phyloP scores from a whole-genome alignment of 2,329 filamentous ascomycete genomes.

The Iodosphaeria phyllophila region DNA sequence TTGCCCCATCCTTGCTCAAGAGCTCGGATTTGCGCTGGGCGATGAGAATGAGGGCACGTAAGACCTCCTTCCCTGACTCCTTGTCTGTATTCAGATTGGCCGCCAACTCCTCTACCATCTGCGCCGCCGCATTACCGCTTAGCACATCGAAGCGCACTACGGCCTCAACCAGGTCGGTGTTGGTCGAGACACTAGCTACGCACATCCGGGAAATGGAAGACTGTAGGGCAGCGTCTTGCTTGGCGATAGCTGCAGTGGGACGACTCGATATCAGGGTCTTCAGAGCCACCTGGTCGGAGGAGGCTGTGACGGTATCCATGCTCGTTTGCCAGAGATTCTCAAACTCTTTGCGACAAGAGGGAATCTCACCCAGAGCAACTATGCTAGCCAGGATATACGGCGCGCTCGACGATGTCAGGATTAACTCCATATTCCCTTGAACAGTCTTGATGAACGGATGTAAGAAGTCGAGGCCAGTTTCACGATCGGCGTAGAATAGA shows the following conservation, averaged over 20 bases:
- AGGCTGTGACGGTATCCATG: slow-evolving; percentile 21
- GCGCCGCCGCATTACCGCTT: slow-evolving; percentile 13
- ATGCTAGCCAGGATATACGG: slow-evolving; percentile 47
- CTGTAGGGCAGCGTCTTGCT: slow-evolving; percentile 23
- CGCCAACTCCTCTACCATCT: slow-evolving; percentile 16
- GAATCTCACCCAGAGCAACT: slow-evolving; percentile 29
- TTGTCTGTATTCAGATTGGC: slow-evolving; percentile 6
- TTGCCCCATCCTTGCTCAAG: slow-evolving; percentile 22
- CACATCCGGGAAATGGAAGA: slow-evolving; percentile 22
- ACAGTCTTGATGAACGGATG: too few relatives aligned
- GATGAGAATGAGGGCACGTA: slow-evolving; percentile 29
- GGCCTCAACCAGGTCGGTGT: slow-evolving; percentile 28
- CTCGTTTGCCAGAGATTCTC: slow-evolving; percentile 25
- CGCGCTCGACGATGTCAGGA: slow-evolving; percentile 52
- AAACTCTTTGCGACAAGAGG: slow-evolving; percentile 18
- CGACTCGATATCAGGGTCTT: slow-evolving; percentile 27
- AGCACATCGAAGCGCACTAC: slow-evolving; percentile 24
- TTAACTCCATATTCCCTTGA: slow-evolving; percentile 29
- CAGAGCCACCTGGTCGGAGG: slow-evolving; percentile 15
- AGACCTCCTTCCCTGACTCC: slow-evolving; percentile 10
- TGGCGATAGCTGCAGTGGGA: slow-evolving; percentile 19
- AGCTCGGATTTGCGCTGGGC: slow-evolving; percentile 23
- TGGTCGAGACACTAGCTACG: slow-evolving; percentile 8
- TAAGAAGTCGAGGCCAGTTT: too few relatives aligned
- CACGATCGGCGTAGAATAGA: too few relatives aligned